These are phyloP conservation scores for Colletotrichum sp. DNA, from an alignment of 2,329 filamentous ascomycete species.

Conservation along the genomic window DNA sequence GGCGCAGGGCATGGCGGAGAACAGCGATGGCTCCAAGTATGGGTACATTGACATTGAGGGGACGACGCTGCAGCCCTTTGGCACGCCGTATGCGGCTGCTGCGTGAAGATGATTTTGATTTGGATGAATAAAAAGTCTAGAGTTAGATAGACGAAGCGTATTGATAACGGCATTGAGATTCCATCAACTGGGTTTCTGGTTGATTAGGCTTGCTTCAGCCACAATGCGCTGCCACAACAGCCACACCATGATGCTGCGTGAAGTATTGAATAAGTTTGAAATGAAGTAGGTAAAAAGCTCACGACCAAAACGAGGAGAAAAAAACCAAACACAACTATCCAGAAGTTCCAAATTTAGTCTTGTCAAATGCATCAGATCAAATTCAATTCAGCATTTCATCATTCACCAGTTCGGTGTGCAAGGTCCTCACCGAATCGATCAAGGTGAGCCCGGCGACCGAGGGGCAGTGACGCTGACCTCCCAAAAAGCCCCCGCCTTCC, in stretches of 20 bases:
- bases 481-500: not conserved
- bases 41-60: slow-evolving; percentile 36
- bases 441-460: not conserved
- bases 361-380: not conserved
- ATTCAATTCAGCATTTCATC: not conserved
- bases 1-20: slow-evolving; percentile 31
- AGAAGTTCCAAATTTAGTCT: no score
- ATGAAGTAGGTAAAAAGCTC: no score
- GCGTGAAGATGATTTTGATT: not conserved
- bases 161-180: not conserved
- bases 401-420: not conserved
- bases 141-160: not conserved
- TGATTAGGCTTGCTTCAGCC: not conserved
- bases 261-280: no score
- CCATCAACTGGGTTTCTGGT: not conserved
- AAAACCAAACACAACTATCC: no score
- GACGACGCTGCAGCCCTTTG: slow-evolving; percentile 34
- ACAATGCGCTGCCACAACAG: not conserved
- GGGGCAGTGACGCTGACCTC: not conserved
- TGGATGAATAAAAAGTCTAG: not conserved
- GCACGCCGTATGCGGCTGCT: slow-evolving; percentile 13
- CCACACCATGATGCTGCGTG: not conserved
- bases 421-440: not conserved
- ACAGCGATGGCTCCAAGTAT: slow-evolving; percentile 33
- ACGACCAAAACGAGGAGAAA: no score